A percentile compares a stretch with the other conserved stretches of the same genome.
Evolutionary conservation across 306 rosid species (phyloP).

Genomic region (Corylus avellana): DNA sequence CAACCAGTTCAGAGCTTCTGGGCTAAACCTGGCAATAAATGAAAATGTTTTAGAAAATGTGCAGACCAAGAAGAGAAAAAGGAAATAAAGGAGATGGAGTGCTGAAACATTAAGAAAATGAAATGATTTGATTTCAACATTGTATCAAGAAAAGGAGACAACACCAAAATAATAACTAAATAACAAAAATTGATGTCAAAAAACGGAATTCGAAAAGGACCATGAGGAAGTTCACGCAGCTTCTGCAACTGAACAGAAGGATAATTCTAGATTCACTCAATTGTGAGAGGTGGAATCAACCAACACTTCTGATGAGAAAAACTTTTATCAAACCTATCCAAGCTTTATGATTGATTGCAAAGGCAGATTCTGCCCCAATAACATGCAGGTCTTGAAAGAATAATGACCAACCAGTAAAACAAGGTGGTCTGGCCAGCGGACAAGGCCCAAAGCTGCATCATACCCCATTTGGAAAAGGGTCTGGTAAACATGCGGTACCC

Average conservation of each 20-base stretch:
- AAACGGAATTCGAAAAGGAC: not conserved
- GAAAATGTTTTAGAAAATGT: conserved; percentile 11
- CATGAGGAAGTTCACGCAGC: not conserved
- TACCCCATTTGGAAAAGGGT: not conserved
- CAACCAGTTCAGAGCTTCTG: conserved; percentile 91
- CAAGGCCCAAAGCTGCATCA: not conserved
- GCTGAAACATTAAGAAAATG: not conserved
- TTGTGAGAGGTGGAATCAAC: not conserved
- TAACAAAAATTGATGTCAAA: not conserved
- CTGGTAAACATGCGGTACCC: not conserved
- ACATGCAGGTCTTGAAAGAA: not conserved
- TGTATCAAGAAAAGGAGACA: not conserved
- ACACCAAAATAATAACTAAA: not conserved
- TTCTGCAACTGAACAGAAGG: not conserved
- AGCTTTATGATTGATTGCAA: not conserved
- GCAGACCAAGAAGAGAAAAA: not conserved
- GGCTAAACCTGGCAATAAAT: conserved; percentile 71
- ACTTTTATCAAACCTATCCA: not conserved
- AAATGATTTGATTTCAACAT: not conserved
- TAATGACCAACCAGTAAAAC: not conserved
- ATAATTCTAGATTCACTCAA: not conserved
- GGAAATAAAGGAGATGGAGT: no score
- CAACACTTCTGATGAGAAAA: not conserved
- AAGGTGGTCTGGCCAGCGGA: not conserved
- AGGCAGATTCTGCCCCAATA: not conserved